Evolutionary conservation across 2,329 filamentous ascomycete genomes (phyloP).

Genomic region (Raffaelea arxii): DNA sequence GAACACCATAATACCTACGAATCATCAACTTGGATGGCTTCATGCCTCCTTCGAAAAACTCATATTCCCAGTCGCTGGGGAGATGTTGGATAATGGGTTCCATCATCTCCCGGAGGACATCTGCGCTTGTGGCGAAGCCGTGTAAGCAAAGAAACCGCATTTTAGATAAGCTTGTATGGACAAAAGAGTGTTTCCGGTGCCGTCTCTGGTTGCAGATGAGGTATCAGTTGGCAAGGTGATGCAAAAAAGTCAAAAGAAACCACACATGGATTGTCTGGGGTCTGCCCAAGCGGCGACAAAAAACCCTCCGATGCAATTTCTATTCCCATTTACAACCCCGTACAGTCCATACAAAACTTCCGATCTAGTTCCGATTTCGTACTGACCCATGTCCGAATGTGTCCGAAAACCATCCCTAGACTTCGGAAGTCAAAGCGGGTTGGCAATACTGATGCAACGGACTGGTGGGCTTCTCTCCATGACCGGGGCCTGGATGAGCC

Average conservation of each 20-base stretch:
- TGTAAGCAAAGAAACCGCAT: neutral
- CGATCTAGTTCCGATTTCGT: too few species aligned
- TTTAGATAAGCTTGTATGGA: neutral
- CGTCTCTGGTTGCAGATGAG: too few species aligned
- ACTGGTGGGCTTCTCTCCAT: slow-evolving; percentile 13
- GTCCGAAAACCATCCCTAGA: too few species aligned
- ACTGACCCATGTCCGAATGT: too few species aligned
- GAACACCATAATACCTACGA: neutral
- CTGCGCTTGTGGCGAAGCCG: neutral
- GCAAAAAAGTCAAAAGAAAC: too few species aligned
- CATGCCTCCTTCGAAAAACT: neutral
- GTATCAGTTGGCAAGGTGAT: too few species aligned
- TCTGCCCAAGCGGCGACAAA: too few species aligned
- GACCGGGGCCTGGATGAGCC: neutral
- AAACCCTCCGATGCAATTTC: too few species aligned
- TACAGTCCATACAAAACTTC: too few species aligned
- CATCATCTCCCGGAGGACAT: neutral
- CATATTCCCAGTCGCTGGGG: neutral
- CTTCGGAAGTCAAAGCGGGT: neutral
- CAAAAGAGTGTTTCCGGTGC: too few species aligned
- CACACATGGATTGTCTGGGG: too few species aligned
- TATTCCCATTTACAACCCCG: too few species aligned
- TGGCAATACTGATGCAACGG: slow-evolving; percentile 33
- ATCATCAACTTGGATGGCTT: neutral
- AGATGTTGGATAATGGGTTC: neutral